Conservation (phyloP, 768 basidiomycete species). For the Boletus tomentosulus region DNA sequence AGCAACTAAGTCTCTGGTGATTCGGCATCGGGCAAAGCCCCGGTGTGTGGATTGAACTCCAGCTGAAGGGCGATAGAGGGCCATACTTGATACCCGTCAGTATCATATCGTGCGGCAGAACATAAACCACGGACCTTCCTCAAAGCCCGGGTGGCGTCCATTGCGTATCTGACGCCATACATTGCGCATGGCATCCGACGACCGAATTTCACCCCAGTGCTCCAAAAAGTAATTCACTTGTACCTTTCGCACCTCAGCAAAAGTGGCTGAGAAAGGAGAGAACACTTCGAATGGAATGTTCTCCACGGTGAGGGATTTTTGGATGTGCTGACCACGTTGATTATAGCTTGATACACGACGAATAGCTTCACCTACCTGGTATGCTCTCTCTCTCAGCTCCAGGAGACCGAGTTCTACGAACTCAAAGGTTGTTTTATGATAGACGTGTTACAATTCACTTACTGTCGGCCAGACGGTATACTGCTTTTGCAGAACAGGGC, state of each 20-base stretch:
- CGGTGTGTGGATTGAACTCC: constrained; percentile 49
- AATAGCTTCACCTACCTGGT: constrained; percentile 32
- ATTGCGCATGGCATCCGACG: constrained; percentile 76
- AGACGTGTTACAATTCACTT: constrained; percentile 24
- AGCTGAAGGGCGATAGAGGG: constrained; percentile 60
- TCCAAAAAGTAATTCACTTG: constrained; percentile 76
- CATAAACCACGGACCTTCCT: constrained; percentile 54
- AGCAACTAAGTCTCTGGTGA: constrained; percentile 12
- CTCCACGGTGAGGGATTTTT: constrained; percentile 66
- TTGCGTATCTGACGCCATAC: constrained; percentile 84
- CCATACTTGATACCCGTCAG: constrained; percentile 48
- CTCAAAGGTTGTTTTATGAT: not conserved
- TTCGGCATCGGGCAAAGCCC: constrained; percentile 19
- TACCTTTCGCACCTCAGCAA: constrained; percentile 78
- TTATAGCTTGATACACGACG: constrained; percentile 1
- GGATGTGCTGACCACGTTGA: constrained; percentile 53
- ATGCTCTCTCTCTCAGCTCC: constrained; percentile 72
- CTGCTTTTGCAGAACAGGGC: constrained; percentile 82
- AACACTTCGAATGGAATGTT: constrained; percentile 88
- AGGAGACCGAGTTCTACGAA: constrained; percentile 61
- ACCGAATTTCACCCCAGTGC: constrained; percentile 79
- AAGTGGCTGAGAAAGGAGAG: constrained; percentile 77
- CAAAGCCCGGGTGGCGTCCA: constrained; percentile 83
- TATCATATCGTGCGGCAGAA: not conserved
- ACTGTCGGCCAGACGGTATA: constrained; percentile 83